Base-by-base conservation (phyloP, 2,329 filamentous ascomycete species). In the Fonsecaea monophora region DNA sequence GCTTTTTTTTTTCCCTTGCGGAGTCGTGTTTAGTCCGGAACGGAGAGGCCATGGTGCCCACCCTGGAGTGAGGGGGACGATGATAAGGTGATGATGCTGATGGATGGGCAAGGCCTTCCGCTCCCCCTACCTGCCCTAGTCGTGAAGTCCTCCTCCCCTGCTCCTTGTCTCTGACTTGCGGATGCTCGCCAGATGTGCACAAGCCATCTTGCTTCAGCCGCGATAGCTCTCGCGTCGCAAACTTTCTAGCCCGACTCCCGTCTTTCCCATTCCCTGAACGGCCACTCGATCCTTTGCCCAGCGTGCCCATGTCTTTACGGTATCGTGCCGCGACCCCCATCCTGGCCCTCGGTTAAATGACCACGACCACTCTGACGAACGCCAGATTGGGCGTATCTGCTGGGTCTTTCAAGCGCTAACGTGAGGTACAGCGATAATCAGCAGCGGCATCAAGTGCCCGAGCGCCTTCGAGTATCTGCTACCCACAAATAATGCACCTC, bases 321-420 rank as follows among this genome's bases (percentile, higher is more conserved):
- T 53, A 61, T 61, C 45, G 21, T 53, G 48, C 59, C 59, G 59
- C 78, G 77, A 1, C 78, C 75, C 25, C 1, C 86, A 80, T 0
- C 86, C 73, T 0, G 53, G 58, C 21, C 59, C 25, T 66, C 53
- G 64, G 59, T 50, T 55, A 60, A 35, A 30, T 50, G 61, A 54
- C 42, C 21, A 53, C 45, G 34, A 35, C 21, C 57, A 55, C 45
- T 50, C 35, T 59, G 53, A 54, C 37, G 58, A 62, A 62, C 18
- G 40, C 60, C 61, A 50, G 60, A 56, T 60, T 62, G 59, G 48
- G 59, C 18, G 42, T 32, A 56, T 68, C 57, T 61, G 37, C 48
- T 56, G 35, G 35, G 54, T 12, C 37, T 25, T 34, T 8, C 48
- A 32, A 37, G 55, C 68, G 65, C 68, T 65, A 66, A 58, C 50